Conservation (phyloP, 2,329 filamentous ascomycete species). For the Neurospora crassa region DNA sequence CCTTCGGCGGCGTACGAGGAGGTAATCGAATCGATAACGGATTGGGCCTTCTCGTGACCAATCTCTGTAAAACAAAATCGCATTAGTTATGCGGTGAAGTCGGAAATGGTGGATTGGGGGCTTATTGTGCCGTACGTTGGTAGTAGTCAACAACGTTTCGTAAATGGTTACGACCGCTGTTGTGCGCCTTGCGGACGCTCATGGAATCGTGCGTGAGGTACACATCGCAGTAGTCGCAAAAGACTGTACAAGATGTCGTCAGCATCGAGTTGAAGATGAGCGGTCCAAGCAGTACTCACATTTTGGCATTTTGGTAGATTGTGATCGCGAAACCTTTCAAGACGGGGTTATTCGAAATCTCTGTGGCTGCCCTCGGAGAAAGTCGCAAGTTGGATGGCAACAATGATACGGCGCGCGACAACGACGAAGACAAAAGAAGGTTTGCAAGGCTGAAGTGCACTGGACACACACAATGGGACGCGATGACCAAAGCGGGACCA, state of each 20-base stretch:
- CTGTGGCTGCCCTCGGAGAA: background rate
- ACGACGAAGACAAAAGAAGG: background rate
- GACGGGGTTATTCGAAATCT: background rate
- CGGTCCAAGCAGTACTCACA: constrained; percentile 48
- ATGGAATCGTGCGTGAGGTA: constrained; percentile 99
- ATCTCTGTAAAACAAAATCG: constrained; percentile 57
- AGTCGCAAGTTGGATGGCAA: background rate
- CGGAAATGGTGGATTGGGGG: constrained; percentile 6
- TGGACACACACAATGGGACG: background rate
- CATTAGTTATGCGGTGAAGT: background rate
- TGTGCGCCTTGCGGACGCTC: constrained; percentile 98
- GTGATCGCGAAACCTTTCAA: background rate
- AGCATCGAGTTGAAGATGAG: constrained; percentile 17
- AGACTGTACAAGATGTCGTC: constrained; percentile 42
- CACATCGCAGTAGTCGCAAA: constrained; percentile 99
- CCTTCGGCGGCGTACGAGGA: constrained; percentile 92
- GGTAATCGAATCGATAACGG: constrained; percentile 96
- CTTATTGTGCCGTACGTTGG: constrained; percentile 53
- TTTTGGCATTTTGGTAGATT: constrained; percentile 61
- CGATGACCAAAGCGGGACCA: background rate
- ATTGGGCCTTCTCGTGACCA: constrained; percentile 96
- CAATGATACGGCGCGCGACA: background rate
- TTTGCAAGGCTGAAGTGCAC: background rate
- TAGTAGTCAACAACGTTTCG: constrained; percentile 99
- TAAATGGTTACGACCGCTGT: constrained; percentile 90